A percentile compares a stretch with the other conserved stretches of the same genome.
These are phyloP conservation scores for Leccinum longicurvipes DNA, from an alignment of 768 basidiomycete genomes.

Conservation along the genomic window DNA sequence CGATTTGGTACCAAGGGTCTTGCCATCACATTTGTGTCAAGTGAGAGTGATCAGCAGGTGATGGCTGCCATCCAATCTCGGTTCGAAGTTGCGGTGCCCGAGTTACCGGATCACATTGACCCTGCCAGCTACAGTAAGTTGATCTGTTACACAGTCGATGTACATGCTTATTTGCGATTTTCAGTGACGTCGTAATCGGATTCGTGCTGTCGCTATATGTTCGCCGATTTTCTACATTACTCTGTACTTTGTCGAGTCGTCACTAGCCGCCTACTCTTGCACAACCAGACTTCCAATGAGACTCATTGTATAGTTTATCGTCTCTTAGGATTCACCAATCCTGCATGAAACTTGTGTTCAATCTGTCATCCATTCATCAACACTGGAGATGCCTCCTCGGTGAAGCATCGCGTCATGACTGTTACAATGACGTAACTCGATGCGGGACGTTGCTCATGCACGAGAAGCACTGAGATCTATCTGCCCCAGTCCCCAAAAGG, in stretches of 20 bases:
- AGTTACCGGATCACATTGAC: constrained; percentile 91
- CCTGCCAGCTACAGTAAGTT: constrained; percentile 91
- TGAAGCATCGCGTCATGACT: constrained; percentile 95
- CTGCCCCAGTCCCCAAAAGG: constrained; percentile 52
- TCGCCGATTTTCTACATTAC: constrained; percentile 3
- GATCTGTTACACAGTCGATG: background rate
- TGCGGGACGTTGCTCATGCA: constrained; percentile 88
- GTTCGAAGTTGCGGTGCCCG: constrained; percentile 96
- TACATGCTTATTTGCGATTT: background rate
- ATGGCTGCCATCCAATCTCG: constrained; percentile 92
- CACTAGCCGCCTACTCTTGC: constrained; percentile 47
- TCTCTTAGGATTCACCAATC: background rate
- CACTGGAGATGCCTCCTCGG: too few relatives aligned
- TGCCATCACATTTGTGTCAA: constrained; percentile 94
- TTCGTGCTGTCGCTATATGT: constrained; percentile 12
- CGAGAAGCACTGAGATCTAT: constrained; percentile 79
- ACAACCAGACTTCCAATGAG: constrained; percentile 10
- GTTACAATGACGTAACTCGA: constrained; percentile 76
- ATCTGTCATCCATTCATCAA: too few relatives aligned
- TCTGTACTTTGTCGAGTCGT: constrained; percentile 59
- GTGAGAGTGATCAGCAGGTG: constrained; percentile 89
- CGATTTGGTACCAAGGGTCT: constrained; percentile 99
- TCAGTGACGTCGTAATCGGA: constrained; percentile 45
- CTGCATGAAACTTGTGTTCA: background rate
- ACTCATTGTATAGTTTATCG: constrained; percentile 40